Percentiles rank a stretch among this genome's conserved stretches.
These are phyloP conservation scores for Penicillium sp. DNA, from an alignment of 2,329 filamentous ascomycete species.

Conservation along the genomic window DNA sequence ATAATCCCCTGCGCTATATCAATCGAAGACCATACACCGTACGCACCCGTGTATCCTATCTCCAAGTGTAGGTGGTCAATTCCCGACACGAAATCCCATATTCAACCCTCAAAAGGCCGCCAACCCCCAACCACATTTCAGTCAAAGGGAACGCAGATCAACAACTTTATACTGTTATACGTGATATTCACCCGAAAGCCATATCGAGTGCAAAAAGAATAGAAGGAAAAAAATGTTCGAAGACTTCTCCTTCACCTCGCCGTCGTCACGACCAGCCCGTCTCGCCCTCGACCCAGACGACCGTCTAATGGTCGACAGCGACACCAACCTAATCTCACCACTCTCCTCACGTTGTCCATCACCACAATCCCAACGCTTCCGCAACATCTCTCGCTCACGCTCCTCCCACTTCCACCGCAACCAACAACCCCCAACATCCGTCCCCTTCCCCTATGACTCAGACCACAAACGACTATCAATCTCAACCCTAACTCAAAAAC, in stretches of 20 bases:
- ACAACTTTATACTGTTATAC: not conserved
- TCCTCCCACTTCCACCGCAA: constrained; percentile 37
- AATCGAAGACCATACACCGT: not conserved
- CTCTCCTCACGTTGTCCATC: constrained; percentile 46
- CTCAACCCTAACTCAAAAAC: constrained; percentile 40
- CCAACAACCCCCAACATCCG: constrained; percentile 45
- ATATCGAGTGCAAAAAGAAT: not conserved
- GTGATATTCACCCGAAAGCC: not conserved
- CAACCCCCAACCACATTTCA: not conserved
- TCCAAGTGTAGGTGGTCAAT: constrained; percentile 1
- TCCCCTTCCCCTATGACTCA: constrained; percentile 41
- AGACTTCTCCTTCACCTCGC: constrained; percentile 11
- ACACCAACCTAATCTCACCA: constrained; percentile 33
- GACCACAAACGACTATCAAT: constrained; percentile 41
- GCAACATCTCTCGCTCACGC: constrained; percentile 32
- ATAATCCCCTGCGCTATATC: constrained; percentile 1
- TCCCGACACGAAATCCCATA: not conserved
- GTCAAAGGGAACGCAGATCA: not conserved
- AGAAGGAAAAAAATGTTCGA: constrained; percentile 5
- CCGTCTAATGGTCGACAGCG: constrained; percentile 6
- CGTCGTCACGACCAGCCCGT: constrained; percentile 1
- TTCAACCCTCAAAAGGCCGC: not conserved
- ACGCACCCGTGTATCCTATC: not conserved
- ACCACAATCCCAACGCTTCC: constrained; percentile 39
- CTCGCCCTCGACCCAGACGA: constrained; percentile 9